Evolutionary conservation across 176 grass and related monocot species (phyloP).

Genomic region (Juncus effusus): DNA sequence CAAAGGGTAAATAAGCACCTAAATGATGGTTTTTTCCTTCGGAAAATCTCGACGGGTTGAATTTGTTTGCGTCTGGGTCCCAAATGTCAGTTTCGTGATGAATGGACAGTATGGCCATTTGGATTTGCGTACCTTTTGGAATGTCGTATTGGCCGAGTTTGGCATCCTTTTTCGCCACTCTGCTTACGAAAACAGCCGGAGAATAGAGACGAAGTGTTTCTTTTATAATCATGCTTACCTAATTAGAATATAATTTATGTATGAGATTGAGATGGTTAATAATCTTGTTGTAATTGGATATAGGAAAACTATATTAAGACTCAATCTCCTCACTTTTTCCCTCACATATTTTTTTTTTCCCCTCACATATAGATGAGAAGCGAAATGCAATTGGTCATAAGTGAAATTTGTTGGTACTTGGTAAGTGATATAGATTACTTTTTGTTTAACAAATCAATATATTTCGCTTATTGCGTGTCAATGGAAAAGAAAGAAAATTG

Average conservation of each 20-base stretch:
- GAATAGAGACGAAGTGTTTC: conserved; percentile 66
- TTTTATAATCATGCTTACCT: conserved; percentile 69
- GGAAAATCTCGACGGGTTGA: conserved; percentile 62
- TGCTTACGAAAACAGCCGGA: conserved; percentile 36
- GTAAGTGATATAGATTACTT: no score
- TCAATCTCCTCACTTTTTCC: no score
- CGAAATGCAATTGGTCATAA: no score
- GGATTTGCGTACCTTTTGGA: conserved; percentile 41
- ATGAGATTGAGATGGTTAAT: no score
- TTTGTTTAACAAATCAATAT: no score
- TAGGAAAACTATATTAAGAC: no score
- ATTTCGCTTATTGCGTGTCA: no score
- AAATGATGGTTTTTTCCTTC: conserved; percentile 53
- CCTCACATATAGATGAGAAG: no score
- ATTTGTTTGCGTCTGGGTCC: conserved; percentile 42
- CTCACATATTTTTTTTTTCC: no score
- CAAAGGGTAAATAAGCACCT: conserved; percentile 56
- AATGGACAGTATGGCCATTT: conserved; percentile 39
- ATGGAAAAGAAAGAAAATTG: no score
- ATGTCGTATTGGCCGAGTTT: conserved; percentile 50
- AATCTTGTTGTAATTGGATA: no score
- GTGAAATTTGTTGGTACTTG: no score
- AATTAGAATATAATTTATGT: background rate
- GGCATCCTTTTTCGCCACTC: conserved; percentile 34
- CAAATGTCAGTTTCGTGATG: conserved; percentile 51